Evolutionary conservation across 345 rosid species (phyloP), one percentile per base, ranked within the genome.

Genomic region (Moringa oleifera): DNA sequence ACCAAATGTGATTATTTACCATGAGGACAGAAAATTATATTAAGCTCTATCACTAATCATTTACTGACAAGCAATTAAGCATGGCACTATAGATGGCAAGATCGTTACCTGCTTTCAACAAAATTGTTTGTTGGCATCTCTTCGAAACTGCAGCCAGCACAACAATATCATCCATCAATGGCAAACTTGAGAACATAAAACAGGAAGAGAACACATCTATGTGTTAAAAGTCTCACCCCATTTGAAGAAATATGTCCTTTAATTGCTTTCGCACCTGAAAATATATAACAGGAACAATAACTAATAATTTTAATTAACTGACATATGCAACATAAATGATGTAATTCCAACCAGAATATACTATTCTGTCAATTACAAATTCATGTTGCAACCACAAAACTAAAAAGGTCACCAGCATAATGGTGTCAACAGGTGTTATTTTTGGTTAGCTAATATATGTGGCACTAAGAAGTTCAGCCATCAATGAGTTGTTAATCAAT

Each of bases 101-200:
- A 58, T 61, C 57, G 66, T 51, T 68, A 92, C 98, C 97, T 89
- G 96, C 95, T 89, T 78, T 92, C 98, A 55, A 89, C 98, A 62
- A 66, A 89, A 71, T 83, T 89, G 77, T 92, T 92, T 59, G 98
- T 89, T 12, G 97, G 88, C 98, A 93, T 90, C 79, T 93, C 98
- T 75, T 90, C 97, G 51, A 93, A 93, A 46, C 96, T 93, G 90
- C 71, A 77, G 41, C 17, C 75, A 64, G 65, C 20, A 68, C 28
- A 55, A 66, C 31, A 62, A 0, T 51, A 47, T 56, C 18, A 52
- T 7, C 64, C 21, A 60, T 64, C 65, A 59, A 67, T 53, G 55
- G 61, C 28, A 71, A 55, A 62, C 31, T 54, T 54, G 19, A 55
- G 53, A 36, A 46, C 63, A 50, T 22, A 55, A 54, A 59, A 53